These are phyloP conservation scores for Diphasiastrum complanatum DNA, from an alignment of 83 land plant genomes.

Conservation along the genomic window DNA sequence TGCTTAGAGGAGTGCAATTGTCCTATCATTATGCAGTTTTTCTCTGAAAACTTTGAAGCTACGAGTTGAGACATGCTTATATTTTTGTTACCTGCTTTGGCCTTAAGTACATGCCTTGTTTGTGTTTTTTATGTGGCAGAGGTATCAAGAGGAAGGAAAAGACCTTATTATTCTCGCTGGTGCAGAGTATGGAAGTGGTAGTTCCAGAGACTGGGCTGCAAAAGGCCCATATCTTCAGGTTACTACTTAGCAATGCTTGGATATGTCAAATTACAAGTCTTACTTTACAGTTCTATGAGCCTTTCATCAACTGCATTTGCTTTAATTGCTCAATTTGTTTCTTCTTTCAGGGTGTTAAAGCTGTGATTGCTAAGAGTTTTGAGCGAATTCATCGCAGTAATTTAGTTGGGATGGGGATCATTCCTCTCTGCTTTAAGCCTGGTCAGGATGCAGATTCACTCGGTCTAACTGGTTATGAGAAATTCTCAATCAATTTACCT, in stretches of 20 bases:
- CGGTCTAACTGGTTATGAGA: constrained; percentile 84
- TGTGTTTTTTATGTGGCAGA: constrained; percentile 48
- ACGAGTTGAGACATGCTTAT: background rate
- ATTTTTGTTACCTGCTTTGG: too few relatives aligned
- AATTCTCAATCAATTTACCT: constrained; percentile 73
- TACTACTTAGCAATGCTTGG: too few relatives aligned
- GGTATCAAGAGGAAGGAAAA: constrained; percentile 66
- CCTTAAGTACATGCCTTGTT: too few relatives aligned
- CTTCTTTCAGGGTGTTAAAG: constrained; percentile 76
- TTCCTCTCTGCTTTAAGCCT: constrained; percentile 86
- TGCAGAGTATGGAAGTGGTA: constrained; percentile 98
- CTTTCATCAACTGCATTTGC: too few relatives aligned
- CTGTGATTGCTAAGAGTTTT: constrained; percentile 91
- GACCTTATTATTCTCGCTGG: constrained; percentile 85
- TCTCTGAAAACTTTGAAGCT: background rate
- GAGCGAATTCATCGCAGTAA: constrained; percentile 97
- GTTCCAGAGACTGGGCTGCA: constrained; percentile 99
- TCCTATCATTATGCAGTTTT: too few relatives aligned
- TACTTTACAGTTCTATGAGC: too few relatives aligned
- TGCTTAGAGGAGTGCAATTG: too few relatives aligned
- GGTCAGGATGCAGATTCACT: constrained; percentile 94
- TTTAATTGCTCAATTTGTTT: too few relatives aligned
- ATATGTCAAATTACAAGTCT: too few relatives aligned
- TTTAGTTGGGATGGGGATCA: constrained; percentile 92
- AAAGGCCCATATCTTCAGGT: constrained; percentile 98